A percentile compares a stretch with the other conserved stretches of the same genome.
Conservation (phyloP, 139 green algal species). For the Chlorella sp. region DNA sequence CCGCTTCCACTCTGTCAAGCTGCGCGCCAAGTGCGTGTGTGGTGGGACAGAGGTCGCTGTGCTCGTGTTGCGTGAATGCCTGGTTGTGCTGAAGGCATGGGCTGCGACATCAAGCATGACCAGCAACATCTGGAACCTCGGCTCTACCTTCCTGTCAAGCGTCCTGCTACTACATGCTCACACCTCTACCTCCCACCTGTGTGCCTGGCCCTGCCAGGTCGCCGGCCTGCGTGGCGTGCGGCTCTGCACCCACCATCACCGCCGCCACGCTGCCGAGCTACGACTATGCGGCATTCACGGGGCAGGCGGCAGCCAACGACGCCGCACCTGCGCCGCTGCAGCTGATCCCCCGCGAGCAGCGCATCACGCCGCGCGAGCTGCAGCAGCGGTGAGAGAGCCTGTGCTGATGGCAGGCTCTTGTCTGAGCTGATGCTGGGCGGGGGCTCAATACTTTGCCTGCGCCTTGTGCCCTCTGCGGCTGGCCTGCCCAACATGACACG, state of each 20-base stretch:
- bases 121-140: too few species aligned
- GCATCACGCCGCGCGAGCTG: conserved; percentile 47
- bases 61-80: neutral
- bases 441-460: neutral
- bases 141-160: neutral
- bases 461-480: neutral
- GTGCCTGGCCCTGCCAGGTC: conserved; percentile 11
- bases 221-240: conserved; percentile 73
- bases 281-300: conserved; percentile 86
- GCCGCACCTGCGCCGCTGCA: conserved; percentile 48
- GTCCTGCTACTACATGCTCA: neutral
- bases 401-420: neutral
- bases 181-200: neutral
- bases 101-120: too few species aligned
- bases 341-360: conserved; percentile 52
- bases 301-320: conserved; percentile 57
- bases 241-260: conserved; percentile 58
- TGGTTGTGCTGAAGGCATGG: too few species aligned
- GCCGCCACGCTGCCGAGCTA: conserved; percentile 58
- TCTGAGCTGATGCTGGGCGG: neutral
- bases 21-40: conserved; percentile 53
- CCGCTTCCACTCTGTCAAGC: conserved; percentile 78
- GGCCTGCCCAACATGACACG: neutral
- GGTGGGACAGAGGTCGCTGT: neutral
- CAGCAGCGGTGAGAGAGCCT: conserved; percentile 1